Evolutionary conservation across 345 rosid species (phyloP).

Genomic region (Erysimum cheiranthoides): DNA sequence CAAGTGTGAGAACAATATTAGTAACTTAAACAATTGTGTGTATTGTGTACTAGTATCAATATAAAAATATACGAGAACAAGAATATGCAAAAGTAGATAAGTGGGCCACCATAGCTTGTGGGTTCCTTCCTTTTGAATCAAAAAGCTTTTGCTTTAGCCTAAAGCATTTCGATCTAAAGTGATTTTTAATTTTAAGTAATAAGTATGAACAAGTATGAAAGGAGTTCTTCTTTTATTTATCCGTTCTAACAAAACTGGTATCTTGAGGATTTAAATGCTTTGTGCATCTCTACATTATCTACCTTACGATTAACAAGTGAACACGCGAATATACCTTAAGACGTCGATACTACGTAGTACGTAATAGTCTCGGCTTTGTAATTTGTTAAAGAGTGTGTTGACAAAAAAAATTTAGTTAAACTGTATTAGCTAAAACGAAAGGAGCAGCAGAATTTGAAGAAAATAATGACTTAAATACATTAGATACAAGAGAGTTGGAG

Average conservation of each 20-base stretch:
- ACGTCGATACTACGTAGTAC: background rate
- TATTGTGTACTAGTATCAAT: too few relatives aligned
- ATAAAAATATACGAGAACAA: too few relatives aligned
- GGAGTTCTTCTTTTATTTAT: background rate
- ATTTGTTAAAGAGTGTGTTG: background rate
- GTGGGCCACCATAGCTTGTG: constrained; percentile 34
- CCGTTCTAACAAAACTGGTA: background rate
- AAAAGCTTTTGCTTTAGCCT: constrained; percentile 47
- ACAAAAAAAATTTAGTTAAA: background rate
- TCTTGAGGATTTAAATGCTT: background rate
- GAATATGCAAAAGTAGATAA: constrained; percentile 19
- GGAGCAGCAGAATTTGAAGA: constrained; percentile 7
- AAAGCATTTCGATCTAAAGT: constrained; percentile 37
- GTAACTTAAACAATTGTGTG: too few relatives aligned
- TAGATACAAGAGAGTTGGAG: constrained; percentile 23
- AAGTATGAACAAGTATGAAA: constrained; percentile 11
- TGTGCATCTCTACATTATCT: constrained; percentile 18
- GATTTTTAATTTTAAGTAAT: constrained; percentile 4
- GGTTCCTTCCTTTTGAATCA: constrained; percentile 41
- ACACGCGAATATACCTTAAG: background rate
- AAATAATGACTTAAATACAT: background rate
- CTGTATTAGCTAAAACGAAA: constrained; percentile 5
- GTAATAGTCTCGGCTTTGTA: background rate
- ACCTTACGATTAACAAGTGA: constrained; percentile 9
- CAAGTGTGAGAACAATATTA: too few relatives aligned